Percentiles rank a stretch among this genome's conserved stretches.
phyloP scores from a whole-genome alignment of 2,329 filamentous ascomycete genomes.

The Talaromyces sp. region DNA sequence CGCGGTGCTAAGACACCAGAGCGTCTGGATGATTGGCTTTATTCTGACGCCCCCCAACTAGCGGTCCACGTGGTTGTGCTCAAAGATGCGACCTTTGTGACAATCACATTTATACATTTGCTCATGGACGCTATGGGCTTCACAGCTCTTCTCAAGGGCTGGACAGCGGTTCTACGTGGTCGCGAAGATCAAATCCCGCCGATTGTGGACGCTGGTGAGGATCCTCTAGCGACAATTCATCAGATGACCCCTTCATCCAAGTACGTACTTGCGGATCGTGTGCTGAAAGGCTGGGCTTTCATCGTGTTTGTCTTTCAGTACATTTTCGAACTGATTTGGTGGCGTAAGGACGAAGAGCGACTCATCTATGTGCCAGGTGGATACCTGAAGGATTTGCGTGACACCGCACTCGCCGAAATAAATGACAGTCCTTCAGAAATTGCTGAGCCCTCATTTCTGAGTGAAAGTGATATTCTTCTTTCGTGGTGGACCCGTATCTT shows the following conservation, averaged over 20 bases:
- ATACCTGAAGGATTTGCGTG: slow-evolving; percentile 30
- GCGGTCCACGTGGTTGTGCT: slow-evolving; percentile 50
- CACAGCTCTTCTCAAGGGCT: slow-evolving; percentile 43
- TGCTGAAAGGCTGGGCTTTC: slow-evolving; percentile 10
- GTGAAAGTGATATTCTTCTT: slow-evolving; percentile 46
- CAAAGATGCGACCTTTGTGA: slow-evolving; percentile 49
- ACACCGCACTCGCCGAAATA: slow-evolving; percentile 17
- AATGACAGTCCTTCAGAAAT: slow-evolving; percentile 9
- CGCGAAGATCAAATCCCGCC: slow-evolving; percentile 35
- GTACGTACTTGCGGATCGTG: slow-evolving; percentile 11
- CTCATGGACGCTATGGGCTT: slow-evolving; percentile 48
- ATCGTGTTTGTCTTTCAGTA: slow-evolving; percentile 9
- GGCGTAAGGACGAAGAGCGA: slow-evolving; percentile 34
- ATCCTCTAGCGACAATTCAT: slow-evolving; percentile 11
- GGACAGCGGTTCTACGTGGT: slow-evolving; percentile 47
- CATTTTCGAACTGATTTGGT: slow-evolving; percentile 6
- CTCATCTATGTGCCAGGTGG: slow-evolving; percentile 40
- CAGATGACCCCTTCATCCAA: background rate
- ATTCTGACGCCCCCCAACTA: slow-evolving; percentile 45
- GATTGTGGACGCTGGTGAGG: slow-evolving; percentile 9
- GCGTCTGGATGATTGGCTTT: slow-evolving; percentile 41
- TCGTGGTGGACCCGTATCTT: slow-evolving; percentile 41
- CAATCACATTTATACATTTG: slow-evolving; percentile 47
- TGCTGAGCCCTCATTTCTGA: slow-evolving; percentile 37
- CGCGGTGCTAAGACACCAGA: slow-evolving; percentile 26